phyloP scores from a whole-genome alignment of 306 rosid species.

The Sicyos edulis region DNA sequence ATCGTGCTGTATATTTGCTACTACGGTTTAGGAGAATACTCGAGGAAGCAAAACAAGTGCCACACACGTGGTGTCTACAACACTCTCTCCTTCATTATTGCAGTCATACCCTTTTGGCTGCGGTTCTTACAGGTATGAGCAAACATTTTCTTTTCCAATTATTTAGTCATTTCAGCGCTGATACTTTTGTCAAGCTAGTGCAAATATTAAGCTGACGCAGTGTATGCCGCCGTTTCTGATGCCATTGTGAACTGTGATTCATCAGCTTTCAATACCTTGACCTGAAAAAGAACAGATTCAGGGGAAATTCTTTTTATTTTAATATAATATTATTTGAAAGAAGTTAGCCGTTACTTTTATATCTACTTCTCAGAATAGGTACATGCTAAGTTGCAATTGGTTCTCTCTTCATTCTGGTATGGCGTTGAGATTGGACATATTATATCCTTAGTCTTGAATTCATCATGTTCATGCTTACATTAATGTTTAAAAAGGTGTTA shows the following conservation, averaged over 20 bases:
- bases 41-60: constrained; percentile 36
- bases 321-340: neutral
- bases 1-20: constrained; percentile 63
- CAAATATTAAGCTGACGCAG: neutral
- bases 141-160: neutral
- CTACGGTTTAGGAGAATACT: constrained; percentile 62
- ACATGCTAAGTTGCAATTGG: neutral
- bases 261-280: neutral
- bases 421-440: neutral
- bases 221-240: constrained; percentile 1
- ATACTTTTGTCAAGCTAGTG: neutral
- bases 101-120: constrained; percentile 44
- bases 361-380: neutral
- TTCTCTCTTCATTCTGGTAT: neutral
- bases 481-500: neutral
- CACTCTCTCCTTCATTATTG: constrained; percentile 42
- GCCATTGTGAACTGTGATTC: neutral
- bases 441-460: neutral
- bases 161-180: neutral
- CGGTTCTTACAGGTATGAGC: constrained; percentile 52
- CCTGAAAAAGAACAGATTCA: neutral
- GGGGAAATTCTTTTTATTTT: neutral
- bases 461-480: neutral
- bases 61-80: constrained; percentile 24
- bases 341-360: neutral